Base-by-base conservation (phyloP, 805 yeast species). In the Yarrowia sp. region DNA sequence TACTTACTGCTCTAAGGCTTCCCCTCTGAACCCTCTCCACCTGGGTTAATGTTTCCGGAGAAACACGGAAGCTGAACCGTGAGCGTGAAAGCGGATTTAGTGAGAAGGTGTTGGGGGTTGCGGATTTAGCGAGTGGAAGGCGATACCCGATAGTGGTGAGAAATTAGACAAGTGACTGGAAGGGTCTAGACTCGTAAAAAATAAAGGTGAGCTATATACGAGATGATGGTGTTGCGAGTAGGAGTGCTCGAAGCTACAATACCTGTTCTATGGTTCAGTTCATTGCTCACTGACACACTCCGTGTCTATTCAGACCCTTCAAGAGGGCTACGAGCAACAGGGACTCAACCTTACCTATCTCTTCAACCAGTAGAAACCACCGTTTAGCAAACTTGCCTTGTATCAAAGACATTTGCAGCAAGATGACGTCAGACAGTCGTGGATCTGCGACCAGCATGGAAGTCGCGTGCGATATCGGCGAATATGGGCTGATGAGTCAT, bases 381-480 rank as follows among this genome's bases (percentile, higher is more conserved):
- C 14, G 10, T 9, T 50, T 50, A 50, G 41, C 56, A 50, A 50
- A 35, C 56, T 50, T 50, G 56, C 41, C 41, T 8, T 50, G 56
- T n/a, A 10, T 50, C 15, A 16, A 8, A 36, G 26, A 35, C 56
- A 11, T n/a, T 32, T 35, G 41, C 56, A 8, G 56, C 56, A 50
- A 9, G 22, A 36, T 50, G 56, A 50, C 56, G 41, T 50, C 56
- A 50, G 42, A 15, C 14, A 9, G 8, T 10, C 15, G 8, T 11
- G 56, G 56, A 50, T 50, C 56, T n/a, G 56, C 56, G 56, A 35
- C 56, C 26, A 50, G 36, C 52, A 48, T 46, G 19, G 19, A 32
- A 15, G 22, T 50, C 41, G 56, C 41, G 56, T 50, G 56, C 56
- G 56, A 50, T 50, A 50, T 35, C 56, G 56, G 56, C 56, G 56